Conservation (phyloP, 805 yeast species). For the Metschnikowia koreensis region DNA sequence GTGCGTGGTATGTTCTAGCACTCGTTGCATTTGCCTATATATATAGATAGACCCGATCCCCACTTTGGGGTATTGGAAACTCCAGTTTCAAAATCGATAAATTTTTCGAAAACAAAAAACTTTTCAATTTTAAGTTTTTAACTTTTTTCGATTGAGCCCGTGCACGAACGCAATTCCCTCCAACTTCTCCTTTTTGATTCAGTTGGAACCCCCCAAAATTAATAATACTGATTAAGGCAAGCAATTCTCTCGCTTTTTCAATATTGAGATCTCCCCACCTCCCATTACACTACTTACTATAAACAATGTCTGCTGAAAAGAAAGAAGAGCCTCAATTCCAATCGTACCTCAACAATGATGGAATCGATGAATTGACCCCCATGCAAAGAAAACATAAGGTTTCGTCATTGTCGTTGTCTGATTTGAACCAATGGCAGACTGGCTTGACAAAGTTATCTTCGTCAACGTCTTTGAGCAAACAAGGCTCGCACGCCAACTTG, state of each 20-base stretch:
- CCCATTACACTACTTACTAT: background rate
- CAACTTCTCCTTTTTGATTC: no score
- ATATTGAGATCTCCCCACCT: background rate
- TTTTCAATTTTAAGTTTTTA: no score
- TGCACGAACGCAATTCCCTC: no score
- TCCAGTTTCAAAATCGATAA: no score
- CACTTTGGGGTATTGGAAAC: background rate
- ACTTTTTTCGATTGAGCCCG: no score
- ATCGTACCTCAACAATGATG: slow-evolving; percentile 70
- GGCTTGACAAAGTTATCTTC: slow-evolving; percentile 42
- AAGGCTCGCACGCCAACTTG: slow-evolving; percentile 34
- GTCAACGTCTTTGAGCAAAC: slow-evolving; percentile 35
- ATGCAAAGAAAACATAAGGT: slow-evolving; percentile 59
- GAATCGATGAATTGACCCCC: slow-evolving; percentile 66
- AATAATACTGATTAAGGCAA: no score
- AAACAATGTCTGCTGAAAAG: slow-evolving; percentile 9
- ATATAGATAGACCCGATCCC: background rate
- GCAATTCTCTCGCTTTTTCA: no score
- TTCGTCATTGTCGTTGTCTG: slow-evolving; percentile 65
- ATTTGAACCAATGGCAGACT: slow-evolving; percentile 60
- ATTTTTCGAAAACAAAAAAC: no score
- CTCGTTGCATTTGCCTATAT: slow-evolving; percentile 5
- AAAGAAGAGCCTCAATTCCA: slow-evolving; percentile 27
- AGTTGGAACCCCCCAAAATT: no score
- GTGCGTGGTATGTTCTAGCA: slow-evolving; percentile 7